Evolutionary conservation across 1,284 basidiomycete genomes (phyloP).

Genomic region (Boletus semigastroideus): DNA sequence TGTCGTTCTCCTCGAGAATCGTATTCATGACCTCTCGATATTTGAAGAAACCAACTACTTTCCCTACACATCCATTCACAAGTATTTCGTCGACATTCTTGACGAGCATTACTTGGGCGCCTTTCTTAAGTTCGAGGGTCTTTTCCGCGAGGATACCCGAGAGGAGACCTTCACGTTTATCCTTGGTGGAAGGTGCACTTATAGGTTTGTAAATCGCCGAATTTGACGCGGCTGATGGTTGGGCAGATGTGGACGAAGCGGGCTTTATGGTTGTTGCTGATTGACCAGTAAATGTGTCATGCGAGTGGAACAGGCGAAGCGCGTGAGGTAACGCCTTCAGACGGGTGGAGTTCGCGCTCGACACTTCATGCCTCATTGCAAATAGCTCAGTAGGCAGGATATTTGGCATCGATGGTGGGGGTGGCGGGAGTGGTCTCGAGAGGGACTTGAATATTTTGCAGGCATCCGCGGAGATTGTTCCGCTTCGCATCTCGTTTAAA

Average conservation of each 20-base stretch:
- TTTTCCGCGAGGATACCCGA: constrained; percentile 52
- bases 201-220: constrained; percentile 11
- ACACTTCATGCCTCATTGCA: constrained; percentile 37
- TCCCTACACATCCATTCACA: constrained; percentile 76
- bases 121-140: constrained; percentile 54
- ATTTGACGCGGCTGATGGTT: neutral
- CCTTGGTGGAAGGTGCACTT: constrained; percentile 5
- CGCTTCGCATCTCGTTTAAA: constrained; percentile 70
- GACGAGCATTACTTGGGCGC: constrained; percentile 65
- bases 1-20: constrained; percentile 19
- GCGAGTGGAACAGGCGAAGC: constrained; percentile 29
- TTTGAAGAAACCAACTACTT: constrained; percentile 54
- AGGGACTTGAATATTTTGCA: constrained; percentile 43
- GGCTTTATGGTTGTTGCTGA: constrained; percentile 4
- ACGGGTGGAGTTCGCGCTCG: constrained; percentile 35
- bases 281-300: constrained; percentile 36
- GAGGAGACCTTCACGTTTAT: constrained; percentile 47
- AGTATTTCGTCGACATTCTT: constrained; percentile 77
- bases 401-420: constrained; percentile 26
- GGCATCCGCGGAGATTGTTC: constrained; percentile 38
- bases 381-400: constrained; percentile 40
- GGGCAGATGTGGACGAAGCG: neutral
- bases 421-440: constrained; percentile 37
- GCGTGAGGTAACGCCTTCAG: constrained; percentile 31
- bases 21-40: constrained; percentile 22